Evolutionary conservation across 768 basidiomycete genomes (phyloP).

Genomic region (Cyathus striatus): DNA sequence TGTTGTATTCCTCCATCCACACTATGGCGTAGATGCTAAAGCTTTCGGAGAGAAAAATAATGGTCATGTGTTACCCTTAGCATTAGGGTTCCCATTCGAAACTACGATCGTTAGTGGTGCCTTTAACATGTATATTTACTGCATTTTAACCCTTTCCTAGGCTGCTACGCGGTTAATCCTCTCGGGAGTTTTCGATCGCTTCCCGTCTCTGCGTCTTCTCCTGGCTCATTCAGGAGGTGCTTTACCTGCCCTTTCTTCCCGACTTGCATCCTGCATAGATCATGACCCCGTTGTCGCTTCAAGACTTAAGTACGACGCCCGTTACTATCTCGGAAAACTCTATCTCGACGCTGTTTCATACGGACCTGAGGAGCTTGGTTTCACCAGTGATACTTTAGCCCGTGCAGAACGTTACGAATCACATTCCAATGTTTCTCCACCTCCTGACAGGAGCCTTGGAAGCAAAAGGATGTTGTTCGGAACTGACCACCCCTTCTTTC

Average conservation of each 20-base stretch:
- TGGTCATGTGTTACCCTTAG: constrained; percentile 84
- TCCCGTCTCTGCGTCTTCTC: constrained; percentile 69
- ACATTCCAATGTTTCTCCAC: constrained; percentile 21
- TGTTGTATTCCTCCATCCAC: constrained; percentile 81
- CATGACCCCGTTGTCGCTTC: constrained; percentile 80
- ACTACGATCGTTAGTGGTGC: constrained; percentile 67
- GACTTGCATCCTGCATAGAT: constrained; percentile 77
- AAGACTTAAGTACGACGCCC: constrained; percentile 73
- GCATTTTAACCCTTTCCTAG: constrained; percentile 18
- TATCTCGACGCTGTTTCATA: constrained; percentile 89
- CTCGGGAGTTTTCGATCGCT: constrained; percentile 74
- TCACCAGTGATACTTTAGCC: constrained; percentile 66
- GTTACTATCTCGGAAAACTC: constrained; percentile 76
- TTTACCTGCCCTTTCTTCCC: constrained; percentile 77
- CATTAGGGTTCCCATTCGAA: constrained; percentile 87
- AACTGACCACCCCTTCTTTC: constrained; percentile 91
- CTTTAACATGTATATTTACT: not conserved
- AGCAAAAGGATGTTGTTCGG: constrained; percentile 71
- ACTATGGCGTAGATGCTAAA: constrained; percentile 74
- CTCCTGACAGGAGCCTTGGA: constrained; percentile 37
- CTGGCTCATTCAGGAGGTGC: constrained; percentile 88
- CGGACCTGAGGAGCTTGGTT: constrained; percentile 79
- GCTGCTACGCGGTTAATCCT: constrained; percentile 79
- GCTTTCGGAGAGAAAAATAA: constrained; percentile 76
- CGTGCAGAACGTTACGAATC: constrained; percentile 48